phyloP scores from a whole-genome alignment of 306 rosid species.

The Vigna radiata region DNA sequence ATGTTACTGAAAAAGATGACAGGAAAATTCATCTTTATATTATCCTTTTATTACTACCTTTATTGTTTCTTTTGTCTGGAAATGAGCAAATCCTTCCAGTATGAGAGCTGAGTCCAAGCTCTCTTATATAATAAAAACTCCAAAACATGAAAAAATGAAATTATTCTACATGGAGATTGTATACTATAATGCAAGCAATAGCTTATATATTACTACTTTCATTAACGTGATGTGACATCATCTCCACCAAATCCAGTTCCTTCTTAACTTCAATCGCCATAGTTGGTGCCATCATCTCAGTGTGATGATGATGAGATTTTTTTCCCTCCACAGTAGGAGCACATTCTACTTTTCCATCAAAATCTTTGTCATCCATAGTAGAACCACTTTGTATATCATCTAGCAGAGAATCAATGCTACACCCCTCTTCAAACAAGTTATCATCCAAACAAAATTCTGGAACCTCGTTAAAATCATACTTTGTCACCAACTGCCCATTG shows the following conservation, averaged over 20 bases:
- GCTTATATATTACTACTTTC: background rate
- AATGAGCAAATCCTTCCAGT: constrained; percentile 8
- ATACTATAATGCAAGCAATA: background rate
- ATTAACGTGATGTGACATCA: constrained; percentile 63
- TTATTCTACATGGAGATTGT: background rate
- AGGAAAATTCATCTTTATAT: background rate
- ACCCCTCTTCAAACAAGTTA: constrained; percentile 65
- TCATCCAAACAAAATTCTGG: constrained; percentile 66
- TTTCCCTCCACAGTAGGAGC: constrained; percentile 33
- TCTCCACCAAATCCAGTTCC: constrained; percentile 89
- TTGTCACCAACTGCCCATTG: constrained; percentile 52
- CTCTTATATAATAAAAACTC: background rate
- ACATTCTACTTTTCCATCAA: constrained; percentile 34
- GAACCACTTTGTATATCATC: constrained; percentile 63
- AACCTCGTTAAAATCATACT: constrained; percentile 60
- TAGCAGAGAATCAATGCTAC: constrained; percentile 67
- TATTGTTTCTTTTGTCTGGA: background rate
- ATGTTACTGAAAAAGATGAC: background rate
- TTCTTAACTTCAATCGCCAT: constrained; percentile 59
- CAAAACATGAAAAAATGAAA: background rate
- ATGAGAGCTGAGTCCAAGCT: constrained; percentile 22
- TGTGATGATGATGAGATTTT: constrained; percentile 28
- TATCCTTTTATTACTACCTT: background rate
- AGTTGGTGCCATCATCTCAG: constrained; percentile 31
- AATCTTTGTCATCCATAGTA: constrained; percentile 40